Conservation (phyloP, 257 asterid species). For the Solanum bulbocastanum region DNA sequence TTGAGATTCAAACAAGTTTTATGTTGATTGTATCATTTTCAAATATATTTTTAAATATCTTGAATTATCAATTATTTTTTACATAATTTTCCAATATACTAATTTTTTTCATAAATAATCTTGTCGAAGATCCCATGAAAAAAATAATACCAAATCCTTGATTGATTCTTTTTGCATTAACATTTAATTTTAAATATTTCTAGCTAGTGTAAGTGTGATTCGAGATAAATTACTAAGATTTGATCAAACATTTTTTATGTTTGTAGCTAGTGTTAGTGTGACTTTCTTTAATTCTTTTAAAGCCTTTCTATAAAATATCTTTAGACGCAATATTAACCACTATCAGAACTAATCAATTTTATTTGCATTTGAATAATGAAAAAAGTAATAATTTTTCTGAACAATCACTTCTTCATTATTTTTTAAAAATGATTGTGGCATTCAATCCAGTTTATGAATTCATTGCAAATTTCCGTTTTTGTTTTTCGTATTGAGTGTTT, state of each 20-base stretch:
- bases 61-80: too few species aligned
- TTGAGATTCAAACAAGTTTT: too few species aligned
- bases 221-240: not conserved
- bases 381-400: too few species aligned
- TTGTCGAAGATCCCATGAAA: not conserved
- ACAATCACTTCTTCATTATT: too few species aligned
- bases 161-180: not conserved
- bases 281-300: not conserved
- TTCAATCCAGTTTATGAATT: too few species aligned
- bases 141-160: not conserved
- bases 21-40: too few species aligned
- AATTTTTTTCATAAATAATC: not conserved
- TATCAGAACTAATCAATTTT: not conserved
- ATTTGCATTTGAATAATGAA: not conserved
- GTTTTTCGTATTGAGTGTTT: too few species aligned
- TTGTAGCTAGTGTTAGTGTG: not conserved
- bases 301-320: not conserved
- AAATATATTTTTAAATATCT: too few species aligned
- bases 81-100: too few species aligned
- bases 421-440: too few species aligned
- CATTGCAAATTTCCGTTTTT: too few species aligned
- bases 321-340: not conserved
- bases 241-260: not conserved
- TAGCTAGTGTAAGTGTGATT: not conserved
- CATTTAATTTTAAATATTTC: not conserved